Evolutionary conservation across 2,329 filamentous ascomycete genomes (phyloP).

Genomic region (Plenodomus biglobosus): DNA sequence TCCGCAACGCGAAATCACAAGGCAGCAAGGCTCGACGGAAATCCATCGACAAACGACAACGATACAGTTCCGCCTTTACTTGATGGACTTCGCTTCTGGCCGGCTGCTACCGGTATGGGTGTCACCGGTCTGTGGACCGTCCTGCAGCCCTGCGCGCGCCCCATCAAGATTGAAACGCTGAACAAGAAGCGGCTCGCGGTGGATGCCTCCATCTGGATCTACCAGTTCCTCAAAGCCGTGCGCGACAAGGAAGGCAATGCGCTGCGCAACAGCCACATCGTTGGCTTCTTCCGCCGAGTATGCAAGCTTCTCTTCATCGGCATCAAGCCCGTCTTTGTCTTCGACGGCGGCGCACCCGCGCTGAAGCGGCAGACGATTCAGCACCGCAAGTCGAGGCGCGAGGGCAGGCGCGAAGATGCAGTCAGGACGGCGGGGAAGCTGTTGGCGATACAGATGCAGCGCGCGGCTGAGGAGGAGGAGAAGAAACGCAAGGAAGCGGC

Average conservation of each 20-base stretch:
- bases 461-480: constrained; percentile 81
- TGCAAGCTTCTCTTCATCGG: constrained; percentile 97
- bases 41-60: background rate
- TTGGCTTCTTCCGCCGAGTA: constrained; percentile 97
- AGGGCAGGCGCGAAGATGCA: constrained; percentile 91
- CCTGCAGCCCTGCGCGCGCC: constrained; percentile 89
- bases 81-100: constrained; percentile 17
- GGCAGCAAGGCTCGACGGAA: constrained; percentile 8
- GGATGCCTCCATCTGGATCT: constrained; percentile 99
- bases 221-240: constrained; percentile 98
- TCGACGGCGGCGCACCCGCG: constrained; percentile 89
- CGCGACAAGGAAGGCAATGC: constrained; percentile 98
- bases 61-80: background rate
- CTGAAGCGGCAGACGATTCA: constrained; percentile 91
- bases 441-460: constrained; percentile 91
- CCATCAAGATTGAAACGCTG: constrained; percentile 92
- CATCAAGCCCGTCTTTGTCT: constrained; percentile 95
- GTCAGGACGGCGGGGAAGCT: constrained; percentile 87
- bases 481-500: constrained; percentile 60
- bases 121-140: constrained; percentile 98
- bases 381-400: constrained; percentile 73
- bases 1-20: constrained; percentile 22
- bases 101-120: constrained; percentile 75
- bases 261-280: constrained; percentile 89
- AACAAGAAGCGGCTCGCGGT: constrained; percentile 96